A percentile compares a stretch with the other conserved stretches of the same genome.
phyloP scores from a whole-genome alignment of 176 grass and related monocot species.

The Tuctoria greenei region DNA sequence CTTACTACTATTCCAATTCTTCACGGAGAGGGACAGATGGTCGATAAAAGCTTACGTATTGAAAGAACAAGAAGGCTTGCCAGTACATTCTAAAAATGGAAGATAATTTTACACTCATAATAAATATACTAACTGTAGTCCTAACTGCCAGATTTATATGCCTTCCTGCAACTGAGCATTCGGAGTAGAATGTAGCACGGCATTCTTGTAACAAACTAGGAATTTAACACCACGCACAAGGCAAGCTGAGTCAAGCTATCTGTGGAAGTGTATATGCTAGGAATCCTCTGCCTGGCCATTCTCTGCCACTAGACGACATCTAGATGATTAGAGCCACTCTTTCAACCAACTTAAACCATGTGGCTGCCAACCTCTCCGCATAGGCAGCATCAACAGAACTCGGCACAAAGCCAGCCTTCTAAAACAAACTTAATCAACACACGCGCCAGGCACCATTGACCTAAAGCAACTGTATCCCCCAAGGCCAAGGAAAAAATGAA shows the following conservation, averaged over 20 bases:
- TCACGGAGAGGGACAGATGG: too few species aligned
- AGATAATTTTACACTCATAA: not conserved
- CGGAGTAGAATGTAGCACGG: not conserved
- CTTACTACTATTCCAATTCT: not conserved
- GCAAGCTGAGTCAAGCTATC: not conserved
- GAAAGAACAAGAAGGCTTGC: not conserved
- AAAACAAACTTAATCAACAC: not conserved
- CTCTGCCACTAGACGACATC: not conserved
- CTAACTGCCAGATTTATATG: not conserved
- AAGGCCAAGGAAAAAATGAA: not conserved
- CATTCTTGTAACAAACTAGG: not conserved
- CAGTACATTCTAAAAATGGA: not conserved
- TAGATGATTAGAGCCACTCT: not conserved
- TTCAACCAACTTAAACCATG: not conserved
- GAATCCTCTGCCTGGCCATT: not conserved
- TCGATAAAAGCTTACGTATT: not conserved
- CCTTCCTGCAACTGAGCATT: not conserved
- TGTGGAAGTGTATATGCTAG: not conserved
- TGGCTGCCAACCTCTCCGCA: not conserved
- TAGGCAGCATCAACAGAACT: not conserved
- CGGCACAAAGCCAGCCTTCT: not conserved
- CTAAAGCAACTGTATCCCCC: not conserved
- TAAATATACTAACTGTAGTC: not conserved
- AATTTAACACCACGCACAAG: not conserved
- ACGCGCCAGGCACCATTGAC: not conserved